Percentiles rank a stretch among this genome's conserved stretches.
phyloP scores from a whole-genome alignment of 768 basidiomycete species.

The Mycena kentingensis region DNA sequence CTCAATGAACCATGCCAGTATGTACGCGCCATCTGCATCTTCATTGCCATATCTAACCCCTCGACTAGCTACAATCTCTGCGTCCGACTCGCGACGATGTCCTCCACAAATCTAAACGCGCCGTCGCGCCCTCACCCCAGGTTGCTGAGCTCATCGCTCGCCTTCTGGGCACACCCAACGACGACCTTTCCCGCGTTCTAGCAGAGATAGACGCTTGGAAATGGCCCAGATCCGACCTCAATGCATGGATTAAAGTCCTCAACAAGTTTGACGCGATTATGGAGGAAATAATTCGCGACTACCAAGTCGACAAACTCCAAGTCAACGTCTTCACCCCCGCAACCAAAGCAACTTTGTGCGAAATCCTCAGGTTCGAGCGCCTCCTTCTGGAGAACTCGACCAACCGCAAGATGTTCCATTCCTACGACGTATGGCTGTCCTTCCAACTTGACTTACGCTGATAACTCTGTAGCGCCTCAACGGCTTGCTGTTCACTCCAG shows the following conservation, averaged over 20 bases:
- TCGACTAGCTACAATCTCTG: slow-evolving; percentile 32
- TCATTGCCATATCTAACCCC: too few relatives aligned
- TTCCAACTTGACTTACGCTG: slow-evolving; percentile 11
- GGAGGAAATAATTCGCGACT: slow-evolving; percentile 78
- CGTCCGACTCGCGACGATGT: slow-evolving; percentile 71
- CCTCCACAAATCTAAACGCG: slow-evolving; percentile 81
- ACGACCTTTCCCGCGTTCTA: slow-evolving; percentile 72
- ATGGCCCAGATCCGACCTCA: slow-evolving; percentile 95
- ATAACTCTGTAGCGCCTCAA: slow-evolving; percentile 71
- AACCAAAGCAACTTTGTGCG: slow-evolving; percentile 73
- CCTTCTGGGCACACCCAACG: slow-evolving; percentile 64
- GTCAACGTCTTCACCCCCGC: slow-evolving; percentile 72
- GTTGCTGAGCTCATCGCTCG: slow-evolving; percentile 79
- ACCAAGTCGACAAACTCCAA: slow-evolving; percentile 86
- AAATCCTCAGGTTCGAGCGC: slow-evolving; percentile 86
- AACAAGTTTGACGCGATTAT: slow-evolving; percentile 94
- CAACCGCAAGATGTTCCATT: slow-evolving; percentile 93
- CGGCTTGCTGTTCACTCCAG: slow-evolving; percentile 83
- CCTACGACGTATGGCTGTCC: slow-evolving; percentile 76
- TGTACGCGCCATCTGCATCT: too few relatives aligned
- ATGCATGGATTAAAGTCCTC: slow-evolving; percentile 93
- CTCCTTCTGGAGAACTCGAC: slow-evolving; percentile 96
- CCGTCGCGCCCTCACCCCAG: slow-evolving; percentile 71
- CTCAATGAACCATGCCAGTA: too few relatives aligned
- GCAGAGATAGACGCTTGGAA: slow-evolving; percentile 78